These are phyloP conservation scores for Kuraishia hungarica DNA, from an alignment of 805 yeast species.

Conservation along the genomic window DNA sequence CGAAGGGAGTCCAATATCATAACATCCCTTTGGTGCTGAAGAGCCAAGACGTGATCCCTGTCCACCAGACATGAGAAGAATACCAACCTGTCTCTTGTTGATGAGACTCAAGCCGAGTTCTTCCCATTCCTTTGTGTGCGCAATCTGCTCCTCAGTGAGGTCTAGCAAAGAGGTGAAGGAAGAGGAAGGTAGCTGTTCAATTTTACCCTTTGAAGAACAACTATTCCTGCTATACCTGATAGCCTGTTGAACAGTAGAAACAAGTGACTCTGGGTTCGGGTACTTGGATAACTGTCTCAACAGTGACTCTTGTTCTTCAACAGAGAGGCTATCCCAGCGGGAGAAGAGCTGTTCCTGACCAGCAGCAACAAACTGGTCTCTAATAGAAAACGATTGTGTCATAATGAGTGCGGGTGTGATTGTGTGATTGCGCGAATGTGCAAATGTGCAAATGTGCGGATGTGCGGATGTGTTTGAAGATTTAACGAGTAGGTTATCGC, in stretches of 20 bases:
- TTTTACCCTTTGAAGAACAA: constrained; percentile 13
- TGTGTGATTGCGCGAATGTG: too few relatives aligned
- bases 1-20: constrained; percentile 78
- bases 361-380: constrained; percentile 29
- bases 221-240: constrained; percentile 23
- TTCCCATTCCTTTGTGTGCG: constrained; percentile 15
- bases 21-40: constrained; percentile 88
- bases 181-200: constrained; percentile 49
- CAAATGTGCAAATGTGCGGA: too few relatives aligned
- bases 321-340: constrained; percentile 31
- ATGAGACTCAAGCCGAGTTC: constrained; percentile 60
- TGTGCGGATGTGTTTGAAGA: too few relatives aligned
- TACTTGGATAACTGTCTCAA: constrained; percentile 32
- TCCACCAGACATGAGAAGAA: constrained; percentile 94
- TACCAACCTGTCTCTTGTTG: constrained; percentile 68
- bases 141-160: constrained; percentile 18
- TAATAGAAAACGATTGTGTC: neutral
- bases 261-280: constrained; percentile 31
- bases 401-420: neutral
- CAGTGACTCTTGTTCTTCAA: constrained; percentile 26
- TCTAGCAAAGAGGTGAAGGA: constrained; percentile 36
- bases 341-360: constrained; percentile 47
- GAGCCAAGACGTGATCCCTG: constrained; percentile 96
- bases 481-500: too few relatives aligned
- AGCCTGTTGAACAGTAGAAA: constrained; percentile 36